These are phyloP conservation scores for Musa troglodytarum DNA, from an alignment of 176 grass and related monocot genomes.

Conservation along the genomic window DNA sequence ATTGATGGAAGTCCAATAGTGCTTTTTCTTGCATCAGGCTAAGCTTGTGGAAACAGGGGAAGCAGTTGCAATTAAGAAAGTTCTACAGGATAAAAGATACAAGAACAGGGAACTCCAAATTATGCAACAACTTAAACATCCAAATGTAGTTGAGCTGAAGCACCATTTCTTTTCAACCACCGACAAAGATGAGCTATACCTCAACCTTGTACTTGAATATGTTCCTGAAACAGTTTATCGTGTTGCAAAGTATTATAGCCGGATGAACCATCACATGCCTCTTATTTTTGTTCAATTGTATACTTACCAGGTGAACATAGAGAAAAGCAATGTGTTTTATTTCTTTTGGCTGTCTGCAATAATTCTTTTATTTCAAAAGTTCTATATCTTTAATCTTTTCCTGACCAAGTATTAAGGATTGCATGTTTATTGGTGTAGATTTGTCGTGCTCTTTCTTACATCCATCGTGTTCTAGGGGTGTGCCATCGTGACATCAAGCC, in stretches of 20 bases:
- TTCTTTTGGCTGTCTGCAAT: background rate
- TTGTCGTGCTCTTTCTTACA: constrained; percentile 20
- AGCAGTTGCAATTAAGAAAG: constrained; percentile 26
- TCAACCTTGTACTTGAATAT: constrained; percentile 23
- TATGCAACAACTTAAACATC: constrained; percentile 19
- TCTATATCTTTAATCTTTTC: background rate
- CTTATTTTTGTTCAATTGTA: constrained; percentile 19
- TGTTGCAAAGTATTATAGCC: constrained; percentile 3
- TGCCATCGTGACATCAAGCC: constrained; percentile 27
- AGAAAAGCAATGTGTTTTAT: background rate
- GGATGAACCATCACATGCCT: constrained; percentile 18
- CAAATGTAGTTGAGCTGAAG: constrained; percentile 16
- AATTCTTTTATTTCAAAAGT: too few species aligned
- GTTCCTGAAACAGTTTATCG: constrained; percentile 15
- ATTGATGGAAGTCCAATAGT: background rate
- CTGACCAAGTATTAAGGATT: background rate
- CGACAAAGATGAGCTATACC: constrained; percentile 18
- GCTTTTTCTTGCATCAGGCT: background rate
- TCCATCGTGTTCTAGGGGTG: constrained; percentile 14
- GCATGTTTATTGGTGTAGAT: constrained; percentile 12
- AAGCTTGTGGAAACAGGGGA: constrained; percentile 20
- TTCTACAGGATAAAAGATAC: constrained; percentile 23
- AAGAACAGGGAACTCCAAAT: constrained; percentile 27
- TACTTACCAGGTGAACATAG: constrained; percentile 10
- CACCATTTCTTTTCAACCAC: constrained; percentile 19